These are phyloP conservation scores for Tylopilus subfusipes DNA, from an alignment of 768 basidiomycete species.

Conservation along the genomic window DNA sequence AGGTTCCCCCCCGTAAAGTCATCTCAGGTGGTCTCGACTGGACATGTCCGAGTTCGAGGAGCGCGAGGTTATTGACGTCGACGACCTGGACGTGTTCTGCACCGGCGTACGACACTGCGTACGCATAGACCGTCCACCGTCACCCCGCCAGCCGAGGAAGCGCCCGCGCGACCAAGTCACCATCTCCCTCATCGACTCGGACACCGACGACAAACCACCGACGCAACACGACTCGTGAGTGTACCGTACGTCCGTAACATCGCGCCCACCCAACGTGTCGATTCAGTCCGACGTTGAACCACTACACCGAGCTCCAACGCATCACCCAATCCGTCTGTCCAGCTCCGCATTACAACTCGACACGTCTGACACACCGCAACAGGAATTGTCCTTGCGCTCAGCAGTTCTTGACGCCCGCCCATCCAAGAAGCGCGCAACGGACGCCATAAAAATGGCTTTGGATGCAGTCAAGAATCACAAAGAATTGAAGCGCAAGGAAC, in stretches of 20 bases:
- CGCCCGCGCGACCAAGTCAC: conserved; percentile 6
- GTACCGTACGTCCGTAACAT: neutral
- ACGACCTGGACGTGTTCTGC: conserved; percentile 21
- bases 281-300: neutral
- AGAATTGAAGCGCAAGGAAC: conserved; percentile 25
- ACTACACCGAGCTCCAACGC: conserved; percentile 24
- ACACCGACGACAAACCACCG: conserved; percentile 7
- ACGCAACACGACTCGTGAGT: conserved; percentile 1
- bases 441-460: conserved; percentile 16
- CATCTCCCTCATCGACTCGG: conserved; percentile 18
- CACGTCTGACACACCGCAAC: conserved; percentile 9
- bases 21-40: too few relatives aligned
- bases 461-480: conserved; percentile 4
- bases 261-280: neutral
- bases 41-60: too few relatives aligned
- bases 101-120: conserved; percentile 17
- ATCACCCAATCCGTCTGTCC: conserved; percentile 21
- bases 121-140: conserved; percentile 13
- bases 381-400: conserved; percentile 24
- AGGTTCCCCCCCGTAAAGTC: too few relatives aligned
- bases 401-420: conserved; percentile 11
- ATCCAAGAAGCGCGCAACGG: conserved; percentile 20
- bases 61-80: conserved; percentile 27
- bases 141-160: conserved; percentile 12
- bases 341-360: neutral